Base-by-base conservation (phyloP, 1,284 basidiomycete genomes). In the Ganoderma resinaceum region DNA sequence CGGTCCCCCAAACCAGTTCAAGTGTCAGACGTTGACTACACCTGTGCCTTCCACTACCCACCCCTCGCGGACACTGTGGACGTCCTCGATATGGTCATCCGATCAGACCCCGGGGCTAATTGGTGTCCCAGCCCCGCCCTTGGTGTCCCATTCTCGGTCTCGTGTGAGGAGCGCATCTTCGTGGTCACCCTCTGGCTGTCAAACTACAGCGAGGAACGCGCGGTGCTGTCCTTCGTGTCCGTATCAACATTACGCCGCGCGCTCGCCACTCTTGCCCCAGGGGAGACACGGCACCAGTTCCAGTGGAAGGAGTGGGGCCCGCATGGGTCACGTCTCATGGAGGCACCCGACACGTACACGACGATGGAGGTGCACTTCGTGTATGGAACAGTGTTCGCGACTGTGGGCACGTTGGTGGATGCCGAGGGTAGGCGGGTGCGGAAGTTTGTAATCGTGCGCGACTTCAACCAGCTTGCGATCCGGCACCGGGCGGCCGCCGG, bases 291-390 rank as follows among this genome's bases (percentile, higher is more conserved):
- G 20, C 73, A 73, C n/a, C 73, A 77, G 20, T 76, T 87, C 61
- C 65, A 73, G 57, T 91, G 88, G 89, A 73, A 80, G 1, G 78
- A 80, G 46, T 91, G 89, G 89, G 87, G 87, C 20, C 83, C 83
- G 2, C 62, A 57, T 18, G 82, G 83, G 4, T 83, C 83, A 18
- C 84, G 86, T 23, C 74, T 87, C 70, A 72, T 86, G 40, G 70
- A 70, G 12, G 77, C 78, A 8, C 73, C 72, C 33, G 73, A 74
- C 12, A 72, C 73, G 35, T 80, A 81, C 57, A 84, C 84, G 43
- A 67, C 77, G n/a, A 76, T 80, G 23, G 91, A 87, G 87, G 86
- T 87, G 9, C 91, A 89, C 78, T 88, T 86, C 72, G 84, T 88
- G 35, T 84, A 82, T 73, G 89, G 89, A 14, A 82, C 82, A 55